Percentiles rank a stretch among this genome's conserved stretches.
These are phyloP conservation scores for Eustoma russellianum DNA, from an alignment of 257 asterid genomes.

Conservation along the genomic window DNA sequence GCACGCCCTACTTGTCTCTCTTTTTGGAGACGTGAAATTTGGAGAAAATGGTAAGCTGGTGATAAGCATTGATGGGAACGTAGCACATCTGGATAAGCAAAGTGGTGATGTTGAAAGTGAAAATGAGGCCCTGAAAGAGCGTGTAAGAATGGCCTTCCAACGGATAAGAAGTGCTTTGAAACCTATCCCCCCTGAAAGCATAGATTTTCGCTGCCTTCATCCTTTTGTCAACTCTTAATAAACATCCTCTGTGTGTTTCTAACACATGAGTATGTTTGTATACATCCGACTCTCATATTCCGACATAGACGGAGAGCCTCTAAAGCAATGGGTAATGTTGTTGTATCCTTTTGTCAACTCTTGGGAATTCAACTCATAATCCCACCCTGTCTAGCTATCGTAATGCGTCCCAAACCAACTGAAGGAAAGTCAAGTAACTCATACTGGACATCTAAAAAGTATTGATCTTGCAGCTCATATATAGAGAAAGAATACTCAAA, in stretches of 20 bases:
- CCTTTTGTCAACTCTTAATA: not conserved
- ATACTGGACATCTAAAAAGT: no score
- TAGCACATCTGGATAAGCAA: constrained; percentile 62
- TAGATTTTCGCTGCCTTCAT: constrained; percentile 9
- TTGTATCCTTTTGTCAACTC: not conserved
- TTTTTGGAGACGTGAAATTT: constrained; percentile 76
- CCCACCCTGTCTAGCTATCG: no score
- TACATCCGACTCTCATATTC: no score
- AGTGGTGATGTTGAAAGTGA: constrained; percentile 80
- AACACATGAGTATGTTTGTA: no score
- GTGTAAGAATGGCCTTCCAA: constrained; percentile 62
- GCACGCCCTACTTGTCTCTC: constrained; percentile 72
- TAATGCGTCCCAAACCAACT: no score
- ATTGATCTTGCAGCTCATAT: no score
- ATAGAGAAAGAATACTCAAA: no score
- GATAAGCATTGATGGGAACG: constrained; percentile 67
- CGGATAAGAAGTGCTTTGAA: constrained; percentile 63
- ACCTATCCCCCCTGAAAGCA: constrained; percentile 70
- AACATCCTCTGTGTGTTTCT: no score
- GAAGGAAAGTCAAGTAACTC: no score
- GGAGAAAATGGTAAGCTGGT: constrained; percentile 57
- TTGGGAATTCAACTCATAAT: no score
- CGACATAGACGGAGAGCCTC: no score
- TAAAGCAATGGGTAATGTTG: no score
- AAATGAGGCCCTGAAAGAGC: constrained; percentile 71